phyloP scores from a whole-genome alignment of 2,329 filamentous ascomycete species.

The Aspergillus ochraceus region DNA sequence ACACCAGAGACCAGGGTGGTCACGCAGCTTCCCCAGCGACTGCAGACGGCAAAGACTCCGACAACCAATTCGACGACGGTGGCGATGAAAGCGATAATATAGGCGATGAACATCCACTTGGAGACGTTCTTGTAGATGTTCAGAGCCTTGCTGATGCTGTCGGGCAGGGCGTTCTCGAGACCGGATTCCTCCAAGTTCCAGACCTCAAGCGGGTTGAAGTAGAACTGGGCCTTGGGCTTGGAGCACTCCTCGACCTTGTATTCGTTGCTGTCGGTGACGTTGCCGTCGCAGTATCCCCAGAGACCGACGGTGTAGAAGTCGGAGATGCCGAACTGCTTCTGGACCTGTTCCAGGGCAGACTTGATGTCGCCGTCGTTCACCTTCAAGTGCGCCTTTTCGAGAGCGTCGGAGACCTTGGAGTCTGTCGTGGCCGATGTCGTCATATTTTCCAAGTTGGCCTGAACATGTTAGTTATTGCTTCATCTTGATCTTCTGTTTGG shows the following conservation, averaged over 20 bases:
- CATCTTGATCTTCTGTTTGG: too few relatives aligned
- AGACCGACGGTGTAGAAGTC: slow-evolving; percentile 80
- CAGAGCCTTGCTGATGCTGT: slow-evolving; percentile 65
- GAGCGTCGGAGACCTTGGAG: slow-evolving; percentile 28
- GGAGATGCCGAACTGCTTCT: slow-evolving; percentile 58
- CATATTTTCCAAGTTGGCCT: slow-evolving; percentile 61
- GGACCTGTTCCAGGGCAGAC: slow-evolving; percentile 36
- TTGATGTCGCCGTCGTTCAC: slow-evolving; percentile 40
- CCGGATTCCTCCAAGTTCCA: slow-evolving; percentile 60
- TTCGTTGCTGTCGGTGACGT: slow-evolving; percentile 54
- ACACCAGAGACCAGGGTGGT: slow-evolving; percentile 75
- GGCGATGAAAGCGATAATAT: slow-evolving; percentile 69
- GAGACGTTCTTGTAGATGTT: slow-evolving; percentile 71
- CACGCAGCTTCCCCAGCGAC: slow-evolving; percentile 75
- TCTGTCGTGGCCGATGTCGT: slow-evolving; percentile 41
- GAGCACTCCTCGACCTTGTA: slow-evolving; percentile 64
- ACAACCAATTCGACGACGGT: slow-evolving; percentile 72
- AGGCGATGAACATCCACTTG: slow-evolving; percentile 82
- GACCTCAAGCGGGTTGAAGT: slow-evolving; percentile 67
- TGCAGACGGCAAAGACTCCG: slow-evolving; percentile 81
- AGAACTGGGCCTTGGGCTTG: slow-evolving; percentile 72
- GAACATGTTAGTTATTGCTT: too few relatives aligned
- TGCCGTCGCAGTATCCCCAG: slow-evolving; percentile 80
- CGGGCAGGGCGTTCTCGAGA: slow-evolving; percentile 64
- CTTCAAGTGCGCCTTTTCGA: slow-evolving; percentile 36